These are phyloP conservation scores for Pythium periplocum DNA, from an alignment of 352 stramenopile genomes.

Conservation along the genomic window DNA sequence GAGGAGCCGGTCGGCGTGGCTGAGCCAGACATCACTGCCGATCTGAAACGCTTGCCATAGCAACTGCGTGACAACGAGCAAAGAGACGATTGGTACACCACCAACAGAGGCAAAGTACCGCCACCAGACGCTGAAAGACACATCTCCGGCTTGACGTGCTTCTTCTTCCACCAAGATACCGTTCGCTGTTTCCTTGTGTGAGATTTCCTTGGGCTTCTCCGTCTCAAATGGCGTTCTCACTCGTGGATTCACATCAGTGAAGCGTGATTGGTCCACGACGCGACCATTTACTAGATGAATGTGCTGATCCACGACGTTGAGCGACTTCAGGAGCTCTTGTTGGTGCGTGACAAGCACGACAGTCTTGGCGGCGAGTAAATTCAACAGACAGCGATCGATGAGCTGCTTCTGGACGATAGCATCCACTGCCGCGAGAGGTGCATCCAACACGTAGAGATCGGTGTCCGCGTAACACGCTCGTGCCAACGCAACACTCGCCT, in stretches of 20 bases:
- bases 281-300: constrained; percentile 12
- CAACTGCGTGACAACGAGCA: constrained; percentile 17
- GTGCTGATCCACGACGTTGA: constrained; percentile 33
- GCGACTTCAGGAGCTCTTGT: constrained; percentile 36
- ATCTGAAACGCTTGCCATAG: constrained; percentile 25
- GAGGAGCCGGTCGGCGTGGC: neutral
- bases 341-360: constrained; percentile 51
- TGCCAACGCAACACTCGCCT: constrained; percentile 49
- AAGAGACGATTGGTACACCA: constrained; percentile 24
- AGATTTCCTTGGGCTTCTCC: too few species aligned
- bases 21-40: constrained; percentile 22
- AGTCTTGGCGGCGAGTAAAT: constrained; percentile 39
- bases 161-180: constrained; percentile 69
- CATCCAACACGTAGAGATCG: constrained; percentile 77
- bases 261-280: constrained; percentile 22
- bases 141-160: neutral
- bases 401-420: constrained; percentile 79
- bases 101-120: constrained; percentile 11
- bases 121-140: constrained; percentile 51
- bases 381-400: constrained; percentile 28
- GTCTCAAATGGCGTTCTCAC: too few species aligned
- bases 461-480: constrained; percentile 43
- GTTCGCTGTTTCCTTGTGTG: constrained; percentile 18
- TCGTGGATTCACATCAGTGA: constrained; percentile 3
- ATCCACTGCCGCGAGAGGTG: constrained; percentile 87